Base-by-base conservation (phyloP, 192 early-diverging fungal genomes). In the Umbelopsis ramanniana region DNA sequence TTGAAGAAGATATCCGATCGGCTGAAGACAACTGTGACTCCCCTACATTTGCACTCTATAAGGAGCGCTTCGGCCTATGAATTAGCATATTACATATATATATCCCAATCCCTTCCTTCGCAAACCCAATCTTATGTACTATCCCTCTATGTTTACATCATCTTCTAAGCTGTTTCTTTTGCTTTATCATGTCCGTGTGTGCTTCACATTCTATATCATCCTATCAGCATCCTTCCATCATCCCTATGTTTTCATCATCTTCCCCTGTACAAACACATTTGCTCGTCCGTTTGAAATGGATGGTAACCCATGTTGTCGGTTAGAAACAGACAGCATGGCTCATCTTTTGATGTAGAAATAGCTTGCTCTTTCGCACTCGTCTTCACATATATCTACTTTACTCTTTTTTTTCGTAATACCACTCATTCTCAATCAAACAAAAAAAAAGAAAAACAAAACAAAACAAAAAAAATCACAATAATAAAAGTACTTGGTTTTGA, bases 61-160 rank as follows among this genome's bases (percentile, higher is more conserved):
- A 63, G 26, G 57, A 63, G 33, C 33, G 57, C 26, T 63, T 63
- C 33, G 57, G 57, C 57, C 57, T 63, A 37, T 63, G n/a, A 63
- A 15, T 15, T 12, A 24, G 14, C 33, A 35, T 63, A 29, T 29
- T 29, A 2, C 3, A 29, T n/a, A 22, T 11, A 10, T 54, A 24
- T 24, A 54, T 37, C 6, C 26, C 57, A 9, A 37, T 63, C 17
- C 29, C 15, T 63, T 63, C 26, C 17, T 19, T 37, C 33, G 35
- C 23, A 17, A 19, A 23, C 21, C 4, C 6, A 0, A 37, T 19
- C 57, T 29, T 19, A 37, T 63, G 26, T 37, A 37, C 11, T 35
- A 37, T 26, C 17, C 37, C 29, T 63, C 57, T 37, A 37, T 12
- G 57, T 26, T 35, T 12, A 17, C 33, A 29, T 19, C 23, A 14